Conservation (phyloP, 768 basidiomycete genomes). For the Suillus paluster region DNA sequence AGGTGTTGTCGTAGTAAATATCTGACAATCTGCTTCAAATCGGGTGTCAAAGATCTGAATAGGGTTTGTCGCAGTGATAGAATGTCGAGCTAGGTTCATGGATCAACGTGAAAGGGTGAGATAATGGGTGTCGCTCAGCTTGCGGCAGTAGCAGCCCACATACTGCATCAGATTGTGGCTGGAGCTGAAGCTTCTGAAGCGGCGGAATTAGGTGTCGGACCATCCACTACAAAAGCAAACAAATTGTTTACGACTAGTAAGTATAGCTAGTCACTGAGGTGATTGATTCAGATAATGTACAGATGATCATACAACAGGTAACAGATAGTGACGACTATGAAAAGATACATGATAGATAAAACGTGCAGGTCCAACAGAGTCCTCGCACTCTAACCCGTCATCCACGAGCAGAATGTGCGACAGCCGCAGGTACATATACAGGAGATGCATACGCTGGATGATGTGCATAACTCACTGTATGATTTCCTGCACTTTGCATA, state of each 20-base stretch:
- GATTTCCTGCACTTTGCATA: conserved; percentile 15
- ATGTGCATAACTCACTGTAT: conserved; percentile 26
- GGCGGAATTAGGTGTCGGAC: conserved; percentile 2
- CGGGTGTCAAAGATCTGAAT: conserved; percentile 76
- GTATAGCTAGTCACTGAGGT: neutral
- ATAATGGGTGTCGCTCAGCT: conserved; percentile 4
- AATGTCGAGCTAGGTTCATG: conserved; percentile 89
- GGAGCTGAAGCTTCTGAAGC: conserved; percentile 7
- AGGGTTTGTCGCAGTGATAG: conserved; percentile 76
- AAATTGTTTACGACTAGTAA: conserved; percentile 6
- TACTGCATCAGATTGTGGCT: conserved; percentile 21
- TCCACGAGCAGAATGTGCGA: conserved; percentile 36
- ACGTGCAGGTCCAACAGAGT: conserved; percentile 26
- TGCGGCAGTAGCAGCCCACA: conserved; percentile 13
- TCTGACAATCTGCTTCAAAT: conserved; percentile 79
- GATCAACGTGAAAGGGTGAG: conserved; percentile 28
- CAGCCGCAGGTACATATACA: conserved; percentile 27
- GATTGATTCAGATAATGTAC: conserved; percentile 20
- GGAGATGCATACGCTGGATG: conserved; percentile 33
- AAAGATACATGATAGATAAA: conserved; percentile 26
- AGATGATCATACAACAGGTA: conserved; percentile 16
- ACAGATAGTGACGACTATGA: conserved; percentile 18
- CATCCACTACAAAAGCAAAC: conserved; percentile 2
- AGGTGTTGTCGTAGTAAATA: conserved; percentile 81
- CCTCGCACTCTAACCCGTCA: conserved; percentile 13